These are phyloP conservation scores for Durusdinium trenchii DNA, from an alignment of 73 alveolate species.

Conservation along the genomic window DNA sequence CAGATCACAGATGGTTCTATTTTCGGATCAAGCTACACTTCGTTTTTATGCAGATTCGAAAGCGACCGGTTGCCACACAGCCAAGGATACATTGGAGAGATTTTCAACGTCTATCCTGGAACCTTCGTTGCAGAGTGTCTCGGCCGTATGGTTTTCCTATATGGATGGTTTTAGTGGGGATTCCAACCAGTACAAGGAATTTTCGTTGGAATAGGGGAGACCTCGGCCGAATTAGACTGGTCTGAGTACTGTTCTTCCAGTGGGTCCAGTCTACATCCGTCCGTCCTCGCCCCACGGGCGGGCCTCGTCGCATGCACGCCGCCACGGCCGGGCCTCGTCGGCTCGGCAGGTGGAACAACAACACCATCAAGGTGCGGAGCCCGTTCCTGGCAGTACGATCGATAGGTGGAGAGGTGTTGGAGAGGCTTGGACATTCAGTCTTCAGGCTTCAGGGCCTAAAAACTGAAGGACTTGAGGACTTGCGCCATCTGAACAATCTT, in stretches of 20 bases:
- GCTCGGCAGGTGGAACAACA: constrained; percentile 42
- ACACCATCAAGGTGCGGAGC: constrained; percentile 32
- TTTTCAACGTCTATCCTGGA: constrained; percentile 76
- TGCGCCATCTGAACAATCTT: background rate
- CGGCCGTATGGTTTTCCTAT: too few relatives aligned
- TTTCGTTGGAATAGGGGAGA: too few relatives aligned
- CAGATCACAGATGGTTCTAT: too few relatives aligned
- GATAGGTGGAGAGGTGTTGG: background rate
- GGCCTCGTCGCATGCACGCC: background rate
- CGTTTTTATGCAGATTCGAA: too few relatives aligned
- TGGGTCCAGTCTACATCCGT: background rate
- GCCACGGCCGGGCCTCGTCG: background rate
- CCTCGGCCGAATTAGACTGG: background rate
- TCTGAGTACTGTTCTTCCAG: background rate
- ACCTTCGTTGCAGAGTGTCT: constrained; percentile 53
- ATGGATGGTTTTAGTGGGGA: too few relatives aligned
- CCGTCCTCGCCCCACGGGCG: background rate
- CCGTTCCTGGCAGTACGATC: background rate
- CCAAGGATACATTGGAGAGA: constrained; percentile 56
- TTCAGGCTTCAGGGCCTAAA: background rate
- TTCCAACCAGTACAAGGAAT: too few relatives aligned
- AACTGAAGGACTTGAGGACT: background rate
- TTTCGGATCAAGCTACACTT: too few relatives aligned
- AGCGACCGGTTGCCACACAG: background rate
- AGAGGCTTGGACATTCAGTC: background rate